Percentiles rank a stretch among this genome's conserved stretches.
These are phyloP conservation scores for Bryopsis sp. DNA, from an alignment of 139 green algal species.

Conservation along the genomic window DNA sequence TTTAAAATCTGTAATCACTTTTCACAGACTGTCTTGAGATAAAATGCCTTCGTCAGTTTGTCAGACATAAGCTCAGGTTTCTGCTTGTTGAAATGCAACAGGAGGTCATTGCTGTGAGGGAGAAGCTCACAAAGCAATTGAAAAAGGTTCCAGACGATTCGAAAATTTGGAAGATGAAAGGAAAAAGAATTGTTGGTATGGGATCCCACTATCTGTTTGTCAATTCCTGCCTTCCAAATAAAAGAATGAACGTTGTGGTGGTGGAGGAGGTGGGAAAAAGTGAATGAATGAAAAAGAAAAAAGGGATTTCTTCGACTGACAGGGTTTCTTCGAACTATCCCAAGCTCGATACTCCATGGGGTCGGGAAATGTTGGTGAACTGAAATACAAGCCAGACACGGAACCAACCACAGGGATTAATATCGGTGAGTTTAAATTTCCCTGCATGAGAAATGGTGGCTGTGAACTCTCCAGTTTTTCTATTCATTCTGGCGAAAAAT, in stretches of 20 bases:
- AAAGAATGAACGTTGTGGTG: neutral
- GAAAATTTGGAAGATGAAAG: too few species aligned
- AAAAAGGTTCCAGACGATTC: constrained; percentile 28
- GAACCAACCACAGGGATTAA: constrained; percentile 5
- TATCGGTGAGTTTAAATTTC: neutral
- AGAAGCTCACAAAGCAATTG: constrained; percentile 18
- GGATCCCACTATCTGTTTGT: too few species aligned
- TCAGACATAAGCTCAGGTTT: too few species aligned
- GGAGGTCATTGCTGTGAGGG: constrained; percentile 20
- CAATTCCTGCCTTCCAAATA: neutral
- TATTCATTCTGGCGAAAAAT: too few species aligned
- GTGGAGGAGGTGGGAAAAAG: too few species aligned
- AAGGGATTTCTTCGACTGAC: neutral
- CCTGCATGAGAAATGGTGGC: neutral
- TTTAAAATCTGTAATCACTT: too few species aligned
- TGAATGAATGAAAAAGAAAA: neutral
- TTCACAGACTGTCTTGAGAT: too few species aligned
- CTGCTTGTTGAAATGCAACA: neutral
- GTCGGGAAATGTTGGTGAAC: constrained; percentile 16
- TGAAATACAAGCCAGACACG: constrained; percentile 28
- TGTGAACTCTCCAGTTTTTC: neutral
- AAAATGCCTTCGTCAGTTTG: too few species aligned
- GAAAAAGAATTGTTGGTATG: too few species aligned
- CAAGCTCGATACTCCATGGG: constrained; percentile 29
- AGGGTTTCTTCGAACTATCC: constrained; percentile 27